Percentiles rank a stretch among this genome's conserved stretches.
Conservation (phyloP, 495 filamentous ascomycete species). For the Aspergillus asperescens region DNA sequence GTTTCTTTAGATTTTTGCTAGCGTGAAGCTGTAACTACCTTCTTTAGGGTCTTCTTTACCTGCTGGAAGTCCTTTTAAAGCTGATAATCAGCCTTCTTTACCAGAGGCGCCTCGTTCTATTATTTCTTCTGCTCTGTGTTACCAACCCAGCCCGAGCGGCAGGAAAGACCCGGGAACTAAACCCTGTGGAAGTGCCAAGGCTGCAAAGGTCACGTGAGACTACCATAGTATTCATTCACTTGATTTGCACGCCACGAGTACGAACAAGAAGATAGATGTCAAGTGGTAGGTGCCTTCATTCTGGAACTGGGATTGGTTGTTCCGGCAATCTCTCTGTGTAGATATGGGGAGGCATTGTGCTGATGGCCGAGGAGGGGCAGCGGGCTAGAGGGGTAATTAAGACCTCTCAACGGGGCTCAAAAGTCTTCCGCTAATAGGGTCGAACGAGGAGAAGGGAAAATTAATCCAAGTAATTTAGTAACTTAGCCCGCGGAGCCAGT, state of each 20-base stretch:
- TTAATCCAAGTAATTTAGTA: background rate
- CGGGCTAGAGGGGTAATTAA: background rate
- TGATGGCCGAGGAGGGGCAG: background rate
- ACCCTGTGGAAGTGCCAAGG: no score
- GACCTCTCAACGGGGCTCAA: background rate
- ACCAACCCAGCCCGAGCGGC: no score
- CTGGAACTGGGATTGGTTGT: background rate
- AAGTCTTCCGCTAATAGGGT: background rate
- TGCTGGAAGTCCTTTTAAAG: no score
- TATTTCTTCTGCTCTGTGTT: no score
- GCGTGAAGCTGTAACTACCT: no score
- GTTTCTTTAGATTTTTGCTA: no score
- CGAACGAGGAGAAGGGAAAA: background rate
- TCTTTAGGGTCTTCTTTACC: no score
- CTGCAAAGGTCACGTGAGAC: no score
- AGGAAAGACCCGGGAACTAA: no score
- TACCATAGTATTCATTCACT: no score
- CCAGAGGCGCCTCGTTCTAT: no score
- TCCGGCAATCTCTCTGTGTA: background rate
- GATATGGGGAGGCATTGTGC: slow-evolving; percentile 1
- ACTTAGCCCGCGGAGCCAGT: background rate
- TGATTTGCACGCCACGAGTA: background rate
- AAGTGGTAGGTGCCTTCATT: background rate
- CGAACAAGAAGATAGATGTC: background rate
- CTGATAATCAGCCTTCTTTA: no score